phyloP scores from a whole-genome alignment of 1,139 yeast genomes.

The Yamadazyma buinensis region DNA sequence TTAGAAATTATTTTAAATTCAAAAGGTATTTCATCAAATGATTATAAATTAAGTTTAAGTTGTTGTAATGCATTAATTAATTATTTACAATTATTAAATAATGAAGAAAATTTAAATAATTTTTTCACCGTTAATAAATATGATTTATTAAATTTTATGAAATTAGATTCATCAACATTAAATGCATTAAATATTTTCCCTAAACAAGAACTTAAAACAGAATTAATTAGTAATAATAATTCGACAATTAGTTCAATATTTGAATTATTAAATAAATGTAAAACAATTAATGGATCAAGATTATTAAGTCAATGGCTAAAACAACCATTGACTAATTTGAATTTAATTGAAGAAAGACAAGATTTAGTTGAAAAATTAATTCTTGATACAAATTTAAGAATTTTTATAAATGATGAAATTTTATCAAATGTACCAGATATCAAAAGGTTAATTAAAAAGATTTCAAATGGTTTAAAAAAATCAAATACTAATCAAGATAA shows the following conservation, averaged over 20 bases:
- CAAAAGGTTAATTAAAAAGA: constrained; percentile 65
- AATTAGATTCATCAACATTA: constrained; percentile 85
- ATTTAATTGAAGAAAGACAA: constrained; percentile 65
- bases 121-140: constrained; percentile 60
- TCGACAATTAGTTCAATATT: constrained; percentile 53
- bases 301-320: constrained; percentile 90
- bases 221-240: constrained; percentile 25
- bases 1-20: constrained; percentile 56
- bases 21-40: constrained; percentile 44
- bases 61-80: constrained; percentile 62
- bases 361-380: constrained; percentile 65
- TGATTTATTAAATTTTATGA: constrained; percentile 74
- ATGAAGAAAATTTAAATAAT: constrained; percentile 29
- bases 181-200: constrained; percentile 88
- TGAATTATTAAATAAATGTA: constrained; percentile 83
- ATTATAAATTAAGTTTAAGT: constrained; percentile 30
- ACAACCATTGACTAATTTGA: constrained; percentile 75
- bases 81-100: constrained; percentile 61
- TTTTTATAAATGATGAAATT: constrained; percentile 62
- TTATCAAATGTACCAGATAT: constrained; percentile 79
- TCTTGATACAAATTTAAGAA: constrained; percentile 66
- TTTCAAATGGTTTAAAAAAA: constrained; percentile 39
- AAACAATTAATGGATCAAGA: constrained; percentile 81
- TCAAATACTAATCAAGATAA: constrained; percentile 30
- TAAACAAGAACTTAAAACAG: constrained; percentile 20